phyloP scores from a whole-genome alignment of 371 early-diverging fungal species.

The Mycotypha africana region DNA sequence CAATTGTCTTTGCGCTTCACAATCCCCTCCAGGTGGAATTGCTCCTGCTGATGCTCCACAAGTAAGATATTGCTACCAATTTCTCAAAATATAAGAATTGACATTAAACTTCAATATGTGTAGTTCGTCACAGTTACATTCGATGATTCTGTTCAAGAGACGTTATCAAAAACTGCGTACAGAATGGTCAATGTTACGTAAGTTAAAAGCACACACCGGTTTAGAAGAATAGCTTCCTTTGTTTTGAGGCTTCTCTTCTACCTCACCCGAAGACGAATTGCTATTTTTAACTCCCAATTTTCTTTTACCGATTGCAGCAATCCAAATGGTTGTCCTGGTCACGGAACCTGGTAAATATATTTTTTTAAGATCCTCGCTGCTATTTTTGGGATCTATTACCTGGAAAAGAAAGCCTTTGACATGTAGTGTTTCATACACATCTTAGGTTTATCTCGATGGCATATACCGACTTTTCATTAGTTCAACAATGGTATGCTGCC shows the following conservation, averaged over 20 bases:
- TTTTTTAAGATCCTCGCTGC: too few species aligned
- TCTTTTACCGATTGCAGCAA: conserved; percentile 27
- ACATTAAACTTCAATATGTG: too few species aligned
- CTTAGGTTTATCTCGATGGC: conserved; percentile 53
- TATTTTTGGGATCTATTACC: conserved; percentile 9
- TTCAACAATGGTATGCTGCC: conserved; percentile 65
- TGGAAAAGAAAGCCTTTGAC: too few species aligned
- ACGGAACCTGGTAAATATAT: conserved; percentile 30
- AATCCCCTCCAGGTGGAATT: conserved; percentile 51
- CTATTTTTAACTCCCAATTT: conserved; percentile 1
- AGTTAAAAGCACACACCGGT: neutral
- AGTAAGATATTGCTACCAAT: too few species aligned
- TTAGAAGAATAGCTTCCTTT: neutral
- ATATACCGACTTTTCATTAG: conserved; percentile 60
- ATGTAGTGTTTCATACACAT: neutral
- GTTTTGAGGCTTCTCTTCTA: too few species aligned
- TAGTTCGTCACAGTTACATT: conserved; percentile 63
- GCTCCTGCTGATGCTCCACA: conserved; percentile 56
- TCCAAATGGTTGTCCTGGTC: conserved; percentile 61
- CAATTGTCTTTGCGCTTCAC: conserved; percentile 61
- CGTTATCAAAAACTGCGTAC: conserved; percentile 21
- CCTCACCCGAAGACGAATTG: too few species aligned
- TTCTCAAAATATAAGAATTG: too few species aligned
- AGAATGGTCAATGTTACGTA: conserved; percentile 39
- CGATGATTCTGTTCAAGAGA: conserved; percentile 62